Evolutionary conservation across 2,329 filamentous ascomycete genomes (phyloP).

Genomic region (Exophiala bonariae): DNA sequence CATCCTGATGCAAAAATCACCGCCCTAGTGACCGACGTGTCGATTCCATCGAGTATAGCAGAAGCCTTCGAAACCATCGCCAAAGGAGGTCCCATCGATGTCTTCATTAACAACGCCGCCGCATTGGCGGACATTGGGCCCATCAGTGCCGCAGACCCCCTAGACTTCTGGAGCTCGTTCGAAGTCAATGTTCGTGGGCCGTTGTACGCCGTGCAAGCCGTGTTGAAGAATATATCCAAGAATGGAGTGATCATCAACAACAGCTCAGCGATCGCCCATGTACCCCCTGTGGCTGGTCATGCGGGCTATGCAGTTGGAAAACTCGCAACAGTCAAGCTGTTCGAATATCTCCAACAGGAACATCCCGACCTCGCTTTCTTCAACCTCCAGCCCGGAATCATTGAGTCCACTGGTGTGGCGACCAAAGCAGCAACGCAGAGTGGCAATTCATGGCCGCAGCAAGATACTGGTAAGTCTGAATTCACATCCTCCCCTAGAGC

Average conservation of each 20-base stretch:
- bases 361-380: background rate
- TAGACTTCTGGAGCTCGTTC: constrained; percentile 28
- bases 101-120: constrained; percentile 31
- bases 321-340: constrained; percentile 41
- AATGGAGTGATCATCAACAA: constrained; percentile 3
- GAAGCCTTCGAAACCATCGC: constrained; percentile 22
- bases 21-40: constrained; percentile 33
- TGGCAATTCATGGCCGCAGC: background rate
- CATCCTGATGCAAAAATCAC: constrained; percentile 31
- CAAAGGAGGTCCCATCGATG: constrained; percentile 21
- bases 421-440: background rate
- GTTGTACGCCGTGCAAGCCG: constrained; percentile 12
- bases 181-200: constrained; percentile 22
- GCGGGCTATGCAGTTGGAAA: constrained; percentile 43
- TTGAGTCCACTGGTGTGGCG: background rate
- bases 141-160: constrained; percentile 13
- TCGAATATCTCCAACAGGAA: constrained; percentile 42
- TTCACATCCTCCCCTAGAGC: background rate
- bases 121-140: constrained; percentile 7
- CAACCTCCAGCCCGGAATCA: background rate
- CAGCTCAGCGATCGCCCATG: constrained; percentile 1
- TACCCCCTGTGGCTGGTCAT: background rate
- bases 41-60: constrained; percentile 27
- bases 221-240: constrained; percentile 9
- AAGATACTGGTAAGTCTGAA: background rate